Percentiles rank a stretch among this genome's conserved stretches.
These are phyloP conservation scores for Vigna unguiculata DNA, from an alignment of 306 rosid species.

Conservation along the genomic window DNA sequence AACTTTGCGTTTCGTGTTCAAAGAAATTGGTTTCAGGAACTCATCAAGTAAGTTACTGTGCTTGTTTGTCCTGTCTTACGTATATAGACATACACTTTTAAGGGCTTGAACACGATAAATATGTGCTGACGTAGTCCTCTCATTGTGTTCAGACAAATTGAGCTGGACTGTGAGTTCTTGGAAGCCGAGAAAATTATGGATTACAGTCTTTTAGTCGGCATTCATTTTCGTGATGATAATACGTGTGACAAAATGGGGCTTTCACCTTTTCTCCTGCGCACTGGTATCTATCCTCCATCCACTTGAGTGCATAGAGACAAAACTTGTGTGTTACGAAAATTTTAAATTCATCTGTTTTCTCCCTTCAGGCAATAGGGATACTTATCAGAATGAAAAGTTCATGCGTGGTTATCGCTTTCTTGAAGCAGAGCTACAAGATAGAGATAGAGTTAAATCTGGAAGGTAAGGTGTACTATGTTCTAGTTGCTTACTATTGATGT, in stretches of 20 bases:
- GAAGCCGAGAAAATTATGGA: constrained; percentile 98
- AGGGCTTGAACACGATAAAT: constrained; percentile 1
- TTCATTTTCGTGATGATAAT: constrained; percentile 89
- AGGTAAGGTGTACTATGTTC: constrained; percentile 58
- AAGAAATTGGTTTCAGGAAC: constrained; percentile 75
- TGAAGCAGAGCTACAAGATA: constrained; percentile 94
- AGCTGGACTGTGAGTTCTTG: constrained; percentile 92
- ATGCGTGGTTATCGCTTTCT: constrained; percentile 96
- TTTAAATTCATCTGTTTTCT: constrained; percentile 27
- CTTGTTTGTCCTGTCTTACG: not conserved
- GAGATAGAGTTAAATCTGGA: constrained; percentile 92
- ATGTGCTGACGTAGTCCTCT: constrained; percentile 41
- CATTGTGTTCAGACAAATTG: constrained; percentile 73
- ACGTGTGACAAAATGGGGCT: constrained; percentile 81
- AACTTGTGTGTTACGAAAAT: constrained; percentile 11
- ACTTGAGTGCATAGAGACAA: not conserved
- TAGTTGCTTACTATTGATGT: constrained; percentile 21
- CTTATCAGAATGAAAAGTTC: constrained; percentile 81
- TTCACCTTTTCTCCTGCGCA: constrained; percentile 86
- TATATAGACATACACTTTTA: not conserved
- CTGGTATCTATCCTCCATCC: constrained; percentile 65
- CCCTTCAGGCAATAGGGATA: constrained; percentile 75
- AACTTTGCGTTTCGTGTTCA: constrained; percentile 89
- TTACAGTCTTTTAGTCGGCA: constrained; percentile 94
- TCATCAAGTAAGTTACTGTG: constrained; percentile 67